phyloP scores from a whole-genome alignment of 1,284 basidiomycete genomes.

The Boletus semigastroideus region DNA sequence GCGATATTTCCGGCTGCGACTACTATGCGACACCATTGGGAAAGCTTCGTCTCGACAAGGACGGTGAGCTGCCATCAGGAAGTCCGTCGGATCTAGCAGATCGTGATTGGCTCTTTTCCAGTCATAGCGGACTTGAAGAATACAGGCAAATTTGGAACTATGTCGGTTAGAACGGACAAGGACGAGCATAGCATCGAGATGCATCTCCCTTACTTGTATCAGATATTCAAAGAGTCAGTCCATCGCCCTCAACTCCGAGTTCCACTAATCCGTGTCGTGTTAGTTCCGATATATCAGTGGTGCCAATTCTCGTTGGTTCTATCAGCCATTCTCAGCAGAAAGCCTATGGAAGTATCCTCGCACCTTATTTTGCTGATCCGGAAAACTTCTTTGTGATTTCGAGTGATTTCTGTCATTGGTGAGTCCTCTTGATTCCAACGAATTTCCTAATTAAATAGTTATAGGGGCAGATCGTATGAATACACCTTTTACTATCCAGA shows the following conservation, averaged over 20 bases:
- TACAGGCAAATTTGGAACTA: slow-evolving; percentile 72
- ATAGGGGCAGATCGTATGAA: slow-evolving; percentile 85
- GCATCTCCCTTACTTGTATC: slow-evolving; percentile 92
- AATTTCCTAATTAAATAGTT: slow-evolving; percentile 3
- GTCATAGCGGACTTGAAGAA: slow-evolving; percentile 67
- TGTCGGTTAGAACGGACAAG: slow-evolving; percentile 76
- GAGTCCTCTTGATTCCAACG: slow-evolving; percentile 18
- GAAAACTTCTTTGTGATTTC: slow-evolving; percentile 91
- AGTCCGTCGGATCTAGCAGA: background rate
- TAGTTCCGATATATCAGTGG: slow-evolving; percentile 75
- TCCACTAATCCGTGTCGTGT: slow-evolving; percentile 1
- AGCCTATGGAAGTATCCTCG: slow-evolving; percentile 69
- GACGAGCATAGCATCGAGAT: slow-evolving; percentile 98
- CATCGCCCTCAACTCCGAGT: background rate
- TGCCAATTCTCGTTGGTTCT: slow-evolving; percentile 91
- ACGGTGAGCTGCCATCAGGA: slow-evolving; percentile 55
- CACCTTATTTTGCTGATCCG: slow-evolving; percentile 74
- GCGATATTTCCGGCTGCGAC: slow-evolving; percentile 78
- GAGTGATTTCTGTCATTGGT: slow-evolving; percentile 99
- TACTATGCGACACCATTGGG: slow-evolving; percentile 89
- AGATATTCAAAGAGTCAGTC: slow-evolving; percentile 77
- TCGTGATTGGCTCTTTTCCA: slow-evolving; percentile 31
- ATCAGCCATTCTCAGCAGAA: slow-evolving; percentile 63
- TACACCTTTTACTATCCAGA: slow-evolving; percentile 90
- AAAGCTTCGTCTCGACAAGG: slow-evolving; percentile 72